Conservation (phyloP, 306 rosid species). For the Vigna trinervia region DNA sequence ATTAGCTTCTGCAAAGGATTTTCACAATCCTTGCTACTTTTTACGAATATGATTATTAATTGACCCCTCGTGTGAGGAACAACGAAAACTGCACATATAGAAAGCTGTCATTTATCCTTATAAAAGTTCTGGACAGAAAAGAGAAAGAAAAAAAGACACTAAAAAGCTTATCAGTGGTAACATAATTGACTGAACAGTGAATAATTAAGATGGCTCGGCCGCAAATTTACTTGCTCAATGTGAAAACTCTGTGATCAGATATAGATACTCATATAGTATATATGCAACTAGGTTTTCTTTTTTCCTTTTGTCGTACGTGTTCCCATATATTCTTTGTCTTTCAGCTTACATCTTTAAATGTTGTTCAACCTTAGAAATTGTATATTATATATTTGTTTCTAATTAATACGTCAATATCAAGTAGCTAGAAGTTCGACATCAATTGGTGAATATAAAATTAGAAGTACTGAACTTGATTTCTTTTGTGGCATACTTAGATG, state of each 20-base stretch:
- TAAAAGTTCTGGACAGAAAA: background rate
- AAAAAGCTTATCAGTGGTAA: background rate
- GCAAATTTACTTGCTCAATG: background rate
- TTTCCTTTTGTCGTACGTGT: background rate
- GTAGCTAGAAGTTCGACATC: constrained; percentile 1
- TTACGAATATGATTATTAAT: constrained; percentile 8
- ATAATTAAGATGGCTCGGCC: background rate
- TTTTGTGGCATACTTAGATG: constrained; percentile 22
- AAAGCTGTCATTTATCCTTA: background rate
- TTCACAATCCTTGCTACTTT: constrained; percentile 5
- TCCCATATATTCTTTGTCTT: background rate
- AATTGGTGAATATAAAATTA: constrained; percentile 2
- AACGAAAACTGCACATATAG: background rate
- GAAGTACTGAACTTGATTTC: constrained; percentile 4
- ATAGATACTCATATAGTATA: too few species aligned
- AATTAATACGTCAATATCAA: background rate
- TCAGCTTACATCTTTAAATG: too few species aligned
- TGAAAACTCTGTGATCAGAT: background rate
- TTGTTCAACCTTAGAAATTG: too few species aligned
- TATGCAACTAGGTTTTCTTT: background rate
- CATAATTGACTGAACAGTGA: background rate
- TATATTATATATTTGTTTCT: too few species aligned
- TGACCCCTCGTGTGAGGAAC: constrained; percentile 34
- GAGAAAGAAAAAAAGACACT: background rate
- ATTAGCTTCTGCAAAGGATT: constrained; percentile 22